Evolutionary conservation across 805 yeast genomes (phyloP).

Genomic region (Ogataea dorogensis): DNA sequence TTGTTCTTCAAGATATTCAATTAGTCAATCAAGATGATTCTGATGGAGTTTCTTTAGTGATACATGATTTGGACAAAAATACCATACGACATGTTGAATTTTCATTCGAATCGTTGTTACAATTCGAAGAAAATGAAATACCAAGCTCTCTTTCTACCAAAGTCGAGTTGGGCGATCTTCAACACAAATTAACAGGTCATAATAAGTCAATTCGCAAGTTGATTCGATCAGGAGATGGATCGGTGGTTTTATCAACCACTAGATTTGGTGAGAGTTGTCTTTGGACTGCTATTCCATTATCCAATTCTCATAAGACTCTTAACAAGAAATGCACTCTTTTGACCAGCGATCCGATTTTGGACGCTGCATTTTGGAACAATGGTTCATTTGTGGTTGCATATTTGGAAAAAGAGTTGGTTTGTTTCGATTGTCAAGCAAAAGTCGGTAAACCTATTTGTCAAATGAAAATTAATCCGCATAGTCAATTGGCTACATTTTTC

Average conservation of each 20-base stretch:
- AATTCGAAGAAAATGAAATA: slow-evolving; percentile 18
- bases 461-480: slow-evolving; percentile 6
- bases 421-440: slow-evolving; percentile 59
- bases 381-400: slow-evolving; percentile 48
- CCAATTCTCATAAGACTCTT: slow-evolving; percentile 28
- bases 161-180: slow-evolving; percentile 32
- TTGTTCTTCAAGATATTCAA: slow-evolving; percentile 28
- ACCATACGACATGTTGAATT: slow-evolving; percentile 37
- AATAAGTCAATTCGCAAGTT: slow-evolving; percentile 71
- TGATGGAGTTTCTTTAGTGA: slow-evolving; percentile 37
- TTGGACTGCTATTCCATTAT: slow-evolving; percentile 49
- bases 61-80: slow-evolving; percentile 44
- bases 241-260: slow-evolving; percentile 55
- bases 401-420: slow-evolving; percentile 42
- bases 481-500: slow-evolving; percentile 30
- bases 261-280: slow-evolving; percentile 61
- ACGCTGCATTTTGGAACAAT: slow-evolving; percentile 48
- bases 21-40: slow-evolving; percentile 13
- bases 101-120: slow-evolving; percentile 30
- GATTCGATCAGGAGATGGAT: slow-evolving; percentile 65
- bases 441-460: too few relatives aligned
- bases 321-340: slow-evolving; percentile 35
- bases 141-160: not conserved
- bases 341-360: slow-evolving; percentile 46
- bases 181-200: slow-evolving; percentile 78